Conservation (phyloP, 441 rosid species). For the Adansonia grandidieri region DNA sequence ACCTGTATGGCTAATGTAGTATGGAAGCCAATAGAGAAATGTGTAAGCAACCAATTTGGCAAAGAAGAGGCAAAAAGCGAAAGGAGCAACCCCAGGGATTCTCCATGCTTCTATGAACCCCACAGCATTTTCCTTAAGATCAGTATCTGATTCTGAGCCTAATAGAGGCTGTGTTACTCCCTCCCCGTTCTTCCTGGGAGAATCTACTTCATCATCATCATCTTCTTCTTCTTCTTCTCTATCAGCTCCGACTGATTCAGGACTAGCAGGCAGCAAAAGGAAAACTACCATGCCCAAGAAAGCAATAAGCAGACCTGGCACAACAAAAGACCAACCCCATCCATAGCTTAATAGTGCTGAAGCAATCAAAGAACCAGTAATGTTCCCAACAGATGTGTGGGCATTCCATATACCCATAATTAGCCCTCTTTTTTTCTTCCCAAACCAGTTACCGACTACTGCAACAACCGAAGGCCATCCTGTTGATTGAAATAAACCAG, state of each 20-base stretch:
- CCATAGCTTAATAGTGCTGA: constrained; percentile 76
- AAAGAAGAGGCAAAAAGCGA: constrained; percentile 91
- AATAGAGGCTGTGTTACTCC: constrained; percentile 55
- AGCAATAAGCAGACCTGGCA: constrained; percentile 68
- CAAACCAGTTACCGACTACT: constrained; percentile 92
- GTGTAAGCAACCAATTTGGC: constrained; percentile 95
- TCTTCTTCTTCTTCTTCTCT: too few species aligned
- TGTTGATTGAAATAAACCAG: constrained; percentile 89
- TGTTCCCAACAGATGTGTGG: constrained; percentile 95
- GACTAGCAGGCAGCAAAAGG: constrained; percentile 69
- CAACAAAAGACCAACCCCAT: constrained; percentile 97
- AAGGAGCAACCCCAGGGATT: constrained; percentile 95
- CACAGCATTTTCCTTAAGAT: constrained; percentile 58
- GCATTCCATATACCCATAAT: constrained; percentile 99
- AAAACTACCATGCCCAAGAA: constrained; percentile 64
- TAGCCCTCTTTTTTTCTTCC: constrained; percentile 86
- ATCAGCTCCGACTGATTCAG: constrained; percentile 70
- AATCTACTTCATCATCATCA: constrained; percentile 48
- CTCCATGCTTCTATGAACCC: constrained; percentile 94
- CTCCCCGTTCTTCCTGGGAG: constrained; percentile 50
- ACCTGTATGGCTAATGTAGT: constrained; percentile 94
- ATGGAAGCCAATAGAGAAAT: constrained; percentile 97
- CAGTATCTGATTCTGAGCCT: constrained; percentile 38
- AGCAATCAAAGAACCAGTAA: constrained; percentile 82
- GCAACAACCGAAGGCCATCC: constrained; percentile 99